Percentiles rank a stretch among this genome's conserved stretches.
Conservation (phyloP, 2,329 filamentous ascomycete genomes). For the Colletotrichum sp. region DNA sequence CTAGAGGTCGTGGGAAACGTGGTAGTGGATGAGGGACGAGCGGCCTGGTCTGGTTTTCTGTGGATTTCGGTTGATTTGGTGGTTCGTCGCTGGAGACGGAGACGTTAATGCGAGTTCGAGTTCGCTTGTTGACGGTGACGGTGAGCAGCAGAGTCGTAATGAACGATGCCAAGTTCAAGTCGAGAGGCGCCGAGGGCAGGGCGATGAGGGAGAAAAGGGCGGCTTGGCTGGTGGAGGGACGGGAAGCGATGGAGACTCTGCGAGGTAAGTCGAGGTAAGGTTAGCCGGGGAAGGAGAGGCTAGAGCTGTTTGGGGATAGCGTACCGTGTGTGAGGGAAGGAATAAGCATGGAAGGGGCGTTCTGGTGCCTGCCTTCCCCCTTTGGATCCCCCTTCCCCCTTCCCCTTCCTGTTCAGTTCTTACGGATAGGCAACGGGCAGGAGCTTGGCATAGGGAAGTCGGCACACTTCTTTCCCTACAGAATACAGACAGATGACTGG, state of each 20-base stretch:
- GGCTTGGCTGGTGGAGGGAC: conserved; percentile 13
- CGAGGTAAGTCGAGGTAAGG: conserved; percentile 9
- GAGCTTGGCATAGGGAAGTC: background rate
- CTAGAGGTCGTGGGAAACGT: background rate
- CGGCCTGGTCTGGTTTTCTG: background rate
- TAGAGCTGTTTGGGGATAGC: background rate
- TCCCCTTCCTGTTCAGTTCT: background rate
- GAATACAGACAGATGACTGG: background rate
- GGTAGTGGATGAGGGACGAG: background rate
- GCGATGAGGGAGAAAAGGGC: background rate
- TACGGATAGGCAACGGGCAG: background rate
- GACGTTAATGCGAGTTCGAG: background rate
- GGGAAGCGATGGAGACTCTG: conserved; percentile 16
- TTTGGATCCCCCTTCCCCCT: background rate
- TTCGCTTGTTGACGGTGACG: background rate
- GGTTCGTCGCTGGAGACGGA: background rate
- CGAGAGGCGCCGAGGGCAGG: background rate
- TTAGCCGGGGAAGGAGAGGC: background rate
- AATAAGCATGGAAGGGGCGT: conserved; percentile 5
- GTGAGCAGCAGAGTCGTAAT: background rate
- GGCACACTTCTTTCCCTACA: background rate
- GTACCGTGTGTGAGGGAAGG: background rate
- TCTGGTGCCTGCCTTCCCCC: background rate
- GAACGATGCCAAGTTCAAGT: background rate
- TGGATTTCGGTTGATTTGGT: background rate